phyloP scores from a whole-genome alignment of 192 early-diverging fungal genomes.

The Backusella tuberculispora region DNA sequence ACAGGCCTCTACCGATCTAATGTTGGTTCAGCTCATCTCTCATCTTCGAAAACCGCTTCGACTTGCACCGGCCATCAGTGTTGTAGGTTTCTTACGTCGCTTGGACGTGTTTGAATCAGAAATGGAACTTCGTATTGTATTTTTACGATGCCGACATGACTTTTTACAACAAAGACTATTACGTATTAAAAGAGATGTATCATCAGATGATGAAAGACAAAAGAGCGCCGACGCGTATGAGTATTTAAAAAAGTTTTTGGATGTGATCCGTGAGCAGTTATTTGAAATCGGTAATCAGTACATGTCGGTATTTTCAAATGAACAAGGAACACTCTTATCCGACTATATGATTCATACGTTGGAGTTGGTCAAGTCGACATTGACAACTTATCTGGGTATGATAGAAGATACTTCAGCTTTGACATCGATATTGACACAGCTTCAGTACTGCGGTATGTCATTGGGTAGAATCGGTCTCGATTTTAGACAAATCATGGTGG shows the following conservation, averaged over 20 bases:
- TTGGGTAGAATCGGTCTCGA: slow-evolving; percentile 79
- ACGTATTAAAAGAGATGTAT: slow-evolving; percentile 39
- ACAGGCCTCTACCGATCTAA: slow-evolving; percentile 58
- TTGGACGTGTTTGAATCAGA: slow-evolving; percentile 68
- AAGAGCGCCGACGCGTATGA: slow-evolving; percentile 52
- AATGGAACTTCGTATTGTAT: slow-evolving; percentile 71
- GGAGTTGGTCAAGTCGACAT: slow-evolving; percentile 41
- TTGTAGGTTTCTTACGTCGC: slow-evolving; percentile 78
- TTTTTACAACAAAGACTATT: slow-evolving; percentile 61
- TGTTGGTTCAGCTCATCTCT: slow-evolving; percentile 72
- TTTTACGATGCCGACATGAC: slow-evolving; percentile 69
- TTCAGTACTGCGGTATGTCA: slow-evolving; percentile 84
- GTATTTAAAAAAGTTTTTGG: slow-evolving; percentile 76
- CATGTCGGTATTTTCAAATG: slow-evolving; percentile 68
- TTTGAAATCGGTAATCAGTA: slow-evolving; percentile 86
- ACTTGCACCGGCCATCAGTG: slow-evolving; percentile 72
- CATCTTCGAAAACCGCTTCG: slow-evolving; percentile 74
- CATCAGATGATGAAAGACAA: slow-evolving; percentile 8
- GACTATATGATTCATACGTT: slow-evolving; percentile 66
- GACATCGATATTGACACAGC: slow-evolving; percentile 68
- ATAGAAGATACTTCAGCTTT: slow-evolving; percentile 64
- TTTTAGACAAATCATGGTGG: slow-evolving; percentile 64
- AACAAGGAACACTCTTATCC: slow-evolving; percentile 52
- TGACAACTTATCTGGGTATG: slow-evolving; percentile 54
- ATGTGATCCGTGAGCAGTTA: slow-evolving; percentile 77